Conservation (phyloP, 2,329 filamentous ascomycete genomes). For the Fusarium fracticaudum region DNA sequence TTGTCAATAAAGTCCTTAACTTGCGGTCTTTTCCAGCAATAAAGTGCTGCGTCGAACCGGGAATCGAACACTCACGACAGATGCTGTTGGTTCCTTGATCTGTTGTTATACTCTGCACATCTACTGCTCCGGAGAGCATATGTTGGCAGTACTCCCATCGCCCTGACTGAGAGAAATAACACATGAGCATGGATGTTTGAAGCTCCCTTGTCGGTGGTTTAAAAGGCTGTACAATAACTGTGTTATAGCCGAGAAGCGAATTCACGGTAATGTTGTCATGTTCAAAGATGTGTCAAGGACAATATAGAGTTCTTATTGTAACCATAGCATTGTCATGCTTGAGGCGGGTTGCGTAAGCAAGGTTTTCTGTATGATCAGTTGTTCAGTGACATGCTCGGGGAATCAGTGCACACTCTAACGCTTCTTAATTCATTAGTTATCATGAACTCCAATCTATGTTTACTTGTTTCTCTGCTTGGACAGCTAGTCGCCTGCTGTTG, state of each 20-base stretch:
- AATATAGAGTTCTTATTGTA: not conserved
- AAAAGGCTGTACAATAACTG: not conserved
- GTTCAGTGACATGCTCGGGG: not conserved
- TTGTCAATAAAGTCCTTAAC: fast-evolving
- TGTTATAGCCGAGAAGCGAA: not conserved
- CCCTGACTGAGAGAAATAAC: no score
- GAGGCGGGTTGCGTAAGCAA: not conserved
- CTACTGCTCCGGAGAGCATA: no score
- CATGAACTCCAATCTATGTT: fast-evolving
- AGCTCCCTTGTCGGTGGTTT: fast-evolving
- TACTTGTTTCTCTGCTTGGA: not conserved
- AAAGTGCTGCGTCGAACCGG: fast-evolving
- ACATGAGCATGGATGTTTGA: fast-evolving
- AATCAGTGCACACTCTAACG: fast-evolving
- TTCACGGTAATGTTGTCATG: not conserved
- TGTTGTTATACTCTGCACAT: no score
- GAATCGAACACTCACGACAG: no score
- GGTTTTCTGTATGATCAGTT: fast-evolving
- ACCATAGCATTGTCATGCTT: no score
- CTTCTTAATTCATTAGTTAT: no score
- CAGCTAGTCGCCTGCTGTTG: fast-evolving
- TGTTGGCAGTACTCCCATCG: no score
- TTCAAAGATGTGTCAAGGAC: fast-evolving
- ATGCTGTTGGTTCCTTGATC: not conserved
- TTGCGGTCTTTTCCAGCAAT: no score